Conservation (phyloP, 2,329 filamentous ascomycete genomes). For the Rutstroemia sp. region DNA sequence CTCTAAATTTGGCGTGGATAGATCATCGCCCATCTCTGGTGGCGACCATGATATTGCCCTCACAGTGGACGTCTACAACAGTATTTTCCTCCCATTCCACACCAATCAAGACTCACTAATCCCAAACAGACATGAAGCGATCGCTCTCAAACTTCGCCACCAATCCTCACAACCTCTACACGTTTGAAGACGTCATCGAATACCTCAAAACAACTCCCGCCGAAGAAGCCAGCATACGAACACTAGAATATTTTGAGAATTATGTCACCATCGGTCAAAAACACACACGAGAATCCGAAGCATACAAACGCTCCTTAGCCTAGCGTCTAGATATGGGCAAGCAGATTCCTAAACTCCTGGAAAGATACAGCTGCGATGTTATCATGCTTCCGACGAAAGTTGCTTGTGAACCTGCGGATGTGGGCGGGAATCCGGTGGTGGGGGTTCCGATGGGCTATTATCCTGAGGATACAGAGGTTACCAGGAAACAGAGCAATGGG, state of each 20-base stretch:
- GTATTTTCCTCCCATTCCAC: not conserved
- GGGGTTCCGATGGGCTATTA: constrained; percentile 2
- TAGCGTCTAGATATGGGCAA: not conserved
- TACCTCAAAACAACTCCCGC: not conserved
- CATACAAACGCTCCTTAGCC: not conserved
- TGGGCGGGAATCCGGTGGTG: not conserved
- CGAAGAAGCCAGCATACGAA: not conserved
- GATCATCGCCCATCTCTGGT: not conserved
- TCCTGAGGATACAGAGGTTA: not conserved
- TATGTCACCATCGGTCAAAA: not conserved
- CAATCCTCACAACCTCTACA: not conserved
- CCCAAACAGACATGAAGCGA: not conserved
- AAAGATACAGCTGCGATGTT: constrained; percentile 1
- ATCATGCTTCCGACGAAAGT: not conserved
- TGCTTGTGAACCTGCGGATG: not conserved
- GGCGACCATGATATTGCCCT: not conserved
- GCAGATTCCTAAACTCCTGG: constrained; percentile 1
- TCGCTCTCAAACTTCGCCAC: not conserved
- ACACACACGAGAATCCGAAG: not conserved
- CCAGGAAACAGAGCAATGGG: not conserved
- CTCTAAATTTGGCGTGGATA: constrained; percentile 40
- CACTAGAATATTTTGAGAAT: not conserved
- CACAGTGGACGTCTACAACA: constrained; percentile 1
- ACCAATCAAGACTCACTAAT: not conserved
- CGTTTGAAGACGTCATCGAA: not conserved